These are phyloP conservation scores for Phoenix roebelenii DNA, from an alignment of 176 grass and related monocot species.

Conservation along the genomic window DNA sequence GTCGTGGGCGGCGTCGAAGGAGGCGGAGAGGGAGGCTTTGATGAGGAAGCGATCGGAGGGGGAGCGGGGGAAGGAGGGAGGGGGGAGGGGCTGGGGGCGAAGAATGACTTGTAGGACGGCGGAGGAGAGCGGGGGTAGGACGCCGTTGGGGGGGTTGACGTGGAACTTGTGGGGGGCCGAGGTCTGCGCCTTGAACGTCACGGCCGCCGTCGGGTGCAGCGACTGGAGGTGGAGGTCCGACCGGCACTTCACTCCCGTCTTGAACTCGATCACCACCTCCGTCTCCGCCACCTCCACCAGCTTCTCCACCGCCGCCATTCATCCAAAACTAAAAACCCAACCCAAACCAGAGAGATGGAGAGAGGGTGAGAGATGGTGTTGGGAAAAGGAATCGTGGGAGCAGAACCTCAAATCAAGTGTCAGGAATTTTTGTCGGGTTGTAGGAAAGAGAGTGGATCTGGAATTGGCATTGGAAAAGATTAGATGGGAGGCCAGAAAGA, in stretches of 20 bases:
- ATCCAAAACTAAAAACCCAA: neutral
- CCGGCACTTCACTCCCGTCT: conserved; percentile 59
- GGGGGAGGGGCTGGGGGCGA: conserved; percentile 57
- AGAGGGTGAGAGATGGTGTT: too few relatives aligned
- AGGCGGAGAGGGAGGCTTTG: conserved; percentile 56
- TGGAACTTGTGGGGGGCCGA: conserved; percentile 92
- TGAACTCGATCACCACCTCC: conserved; percentile 79
- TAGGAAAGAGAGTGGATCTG: too few relatives aligned
- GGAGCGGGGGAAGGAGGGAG: conserved; percentile 65
- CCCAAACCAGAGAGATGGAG: too few relatives aligned
- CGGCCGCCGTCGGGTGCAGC: conserved; percentile 39
- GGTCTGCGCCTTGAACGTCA: conserved; percentile 86
- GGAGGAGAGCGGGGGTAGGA: conserved; percentile 52
- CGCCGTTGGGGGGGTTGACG: conserved; percentile 67
- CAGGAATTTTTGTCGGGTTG: too few relatives aligned
- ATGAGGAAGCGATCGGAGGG: conserved; percentile 83
- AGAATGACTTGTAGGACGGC: conserved; percentile 66
- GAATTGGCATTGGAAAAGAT: too few relatives aligned
- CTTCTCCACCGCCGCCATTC: conserved; percentile 18
- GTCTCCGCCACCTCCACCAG: conserved; percentile 51
- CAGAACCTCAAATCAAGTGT: too few relatives aligned
- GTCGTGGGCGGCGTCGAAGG: conserved; percentile 14
- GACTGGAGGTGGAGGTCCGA: conserved; percentile 64
- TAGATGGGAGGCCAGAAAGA: too few relatives aligned
- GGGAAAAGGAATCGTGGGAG: too few relatives aligned